These are phyloP conservation scores for Cordyceps javanica DNA, from an alignment of 2,329 filamentous ascomycete genomes.

Conservation along the genomic window DNA sequence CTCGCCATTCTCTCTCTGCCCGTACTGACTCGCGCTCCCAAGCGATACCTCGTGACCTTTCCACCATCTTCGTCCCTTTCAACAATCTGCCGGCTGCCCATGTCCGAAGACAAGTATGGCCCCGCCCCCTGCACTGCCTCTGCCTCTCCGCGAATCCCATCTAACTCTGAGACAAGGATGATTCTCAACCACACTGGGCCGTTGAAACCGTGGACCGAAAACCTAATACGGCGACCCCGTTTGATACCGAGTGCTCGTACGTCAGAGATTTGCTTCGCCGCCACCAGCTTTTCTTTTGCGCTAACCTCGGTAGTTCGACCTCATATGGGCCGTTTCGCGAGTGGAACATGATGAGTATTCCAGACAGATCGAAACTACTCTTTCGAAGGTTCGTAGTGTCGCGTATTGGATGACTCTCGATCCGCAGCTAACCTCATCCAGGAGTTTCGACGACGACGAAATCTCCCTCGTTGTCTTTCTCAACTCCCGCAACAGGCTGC, in stretches of 20 bases:
- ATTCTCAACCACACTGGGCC: slow-evolving; percentile 45
- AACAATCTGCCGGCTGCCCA: background rate
- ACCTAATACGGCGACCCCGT: slow-evolving; percentile 41
- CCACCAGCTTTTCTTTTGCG: too few species aligned
- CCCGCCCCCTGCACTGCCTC: too few species aligned
- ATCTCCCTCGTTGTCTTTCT: slow-evolving; percentile 49
- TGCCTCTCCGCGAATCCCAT: background rate
- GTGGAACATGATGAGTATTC: slow-evolving; percentile 38
- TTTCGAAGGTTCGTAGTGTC: slow-evolving; percentile 43
- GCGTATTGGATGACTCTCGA: background rate
- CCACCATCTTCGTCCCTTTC: slow-evolving; percentile 4
- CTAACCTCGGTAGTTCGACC: slow-evolving; percentile 31
- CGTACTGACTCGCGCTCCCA: background rate
- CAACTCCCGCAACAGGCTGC: slow-evolving; percentile 35
- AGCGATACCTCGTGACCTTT: background rate
- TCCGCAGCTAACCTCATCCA: slow-evolving; percentile 18
- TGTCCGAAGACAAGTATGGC: background rate
- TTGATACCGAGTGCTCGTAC: slow-evolving; percentile 35
- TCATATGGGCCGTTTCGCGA: slow-evolving; percentile 40
- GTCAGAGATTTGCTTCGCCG: slow-evolving; percentile 3
- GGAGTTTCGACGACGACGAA: slow-evolving; percentile 49
- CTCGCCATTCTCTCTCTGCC: background rate
- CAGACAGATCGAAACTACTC: slow-evolving; percentile 43
- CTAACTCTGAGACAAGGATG: background rate
- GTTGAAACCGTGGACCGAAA: slow-evolving; percentile 53